A percentile compares a stretch with the other conserved stretches of the same genome.
Evolutionary conservation across 306 rosid species (phyloP).

Genomic region (Dryas drummondii): DNA sequence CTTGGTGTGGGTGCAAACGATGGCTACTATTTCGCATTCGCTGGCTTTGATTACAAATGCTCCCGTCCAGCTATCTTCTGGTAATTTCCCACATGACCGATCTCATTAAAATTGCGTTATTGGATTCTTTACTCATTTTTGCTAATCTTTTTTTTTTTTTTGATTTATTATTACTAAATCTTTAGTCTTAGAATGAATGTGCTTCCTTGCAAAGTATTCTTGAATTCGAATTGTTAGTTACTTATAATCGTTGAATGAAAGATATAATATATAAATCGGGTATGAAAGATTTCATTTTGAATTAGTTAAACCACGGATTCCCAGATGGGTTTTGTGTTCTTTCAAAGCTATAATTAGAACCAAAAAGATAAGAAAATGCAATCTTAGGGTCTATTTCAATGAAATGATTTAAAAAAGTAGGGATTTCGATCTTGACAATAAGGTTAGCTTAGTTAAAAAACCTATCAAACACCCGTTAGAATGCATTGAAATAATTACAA

Average conservation of each 20-base stretch:
- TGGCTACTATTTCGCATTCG: slow-evolving; percentile 67
- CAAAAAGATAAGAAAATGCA: not conserved
- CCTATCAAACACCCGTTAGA: too few species aligned
- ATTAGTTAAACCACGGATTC: not conserved
- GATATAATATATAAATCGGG: not conserved
- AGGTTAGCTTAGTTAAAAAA: too few species aligned
- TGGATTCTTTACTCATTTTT: not conserved
- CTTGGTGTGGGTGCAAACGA: slow-evolving; percentile 15
- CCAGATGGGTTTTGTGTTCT: not conserved
- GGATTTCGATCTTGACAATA: too few species aligned
- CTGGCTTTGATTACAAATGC: slow-evolving; percentile 39
- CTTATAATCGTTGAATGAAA: not conserved
- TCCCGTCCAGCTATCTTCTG: slow-evolving; percentile 34
- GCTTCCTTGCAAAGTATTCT: not conserved
- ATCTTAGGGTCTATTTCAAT: not conserved
- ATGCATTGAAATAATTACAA: too few species aligned
- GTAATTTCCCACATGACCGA: slow-evolving; percentile 33
- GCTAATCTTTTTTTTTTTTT: not conserved
- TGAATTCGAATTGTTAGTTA: not conserved
- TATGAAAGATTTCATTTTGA: not conserved
- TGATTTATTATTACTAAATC: not conserved
- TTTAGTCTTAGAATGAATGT: not conserved
- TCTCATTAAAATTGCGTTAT: not conserved
- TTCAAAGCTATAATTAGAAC: not conserved
- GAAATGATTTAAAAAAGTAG: too few species aligned